Evolutionary conservation across 768 basidiomycete genomes (phyloP).

Genomic region (Suillus ampliporus): DNA sequence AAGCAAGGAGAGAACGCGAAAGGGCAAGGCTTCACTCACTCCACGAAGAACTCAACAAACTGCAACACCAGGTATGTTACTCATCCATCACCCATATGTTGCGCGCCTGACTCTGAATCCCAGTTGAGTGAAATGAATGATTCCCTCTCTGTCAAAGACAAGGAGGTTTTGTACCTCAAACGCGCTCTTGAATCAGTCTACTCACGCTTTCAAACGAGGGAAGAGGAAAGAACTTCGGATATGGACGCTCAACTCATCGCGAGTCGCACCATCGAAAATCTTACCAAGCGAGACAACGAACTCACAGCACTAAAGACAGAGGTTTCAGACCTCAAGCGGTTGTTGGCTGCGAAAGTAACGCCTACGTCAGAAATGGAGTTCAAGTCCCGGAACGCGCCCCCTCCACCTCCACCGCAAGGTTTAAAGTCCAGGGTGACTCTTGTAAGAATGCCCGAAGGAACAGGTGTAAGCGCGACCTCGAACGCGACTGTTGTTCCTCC

Average conservation of each 20-base stretch:
- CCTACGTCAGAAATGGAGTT: constrained; percentile 70
- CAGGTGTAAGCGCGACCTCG: background rate
- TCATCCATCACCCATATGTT: background rate
- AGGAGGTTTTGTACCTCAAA: constrained; percentile 78
- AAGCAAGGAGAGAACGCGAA: constrained; percentile 77
- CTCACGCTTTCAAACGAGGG: constrained; percentile 69
- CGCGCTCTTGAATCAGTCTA: constrained; percentile 89
- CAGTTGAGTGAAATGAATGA: constrained; percentile 63
- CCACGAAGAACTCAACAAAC: constrained; percentile 73
- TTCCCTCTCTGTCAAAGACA: constrained; percentile 58
- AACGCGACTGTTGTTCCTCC: constrained; percentile 13
- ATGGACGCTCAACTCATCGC: constrained; percentile 75
- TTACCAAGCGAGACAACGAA: constrained; percentile 72
- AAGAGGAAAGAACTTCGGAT: constrained; percentile 51
- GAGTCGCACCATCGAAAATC: constrained; percentile 68
- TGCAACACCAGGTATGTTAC: constrained; percentile 66
- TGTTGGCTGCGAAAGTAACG: constrained; percentile 55
- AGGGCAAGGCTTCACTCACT: constrained; percentile 72
- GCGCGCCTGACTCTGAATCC: background rate
- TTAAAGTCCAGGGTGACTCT: constrained; percentile 10
- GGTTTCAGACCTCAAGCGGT: constrained; percentile 54
- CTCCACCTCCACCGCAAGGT: constrained; percentile 56
- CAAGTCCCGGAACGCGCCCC: constrained; percentile 69
- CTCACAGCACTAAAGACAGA: constrained; percentile 57
- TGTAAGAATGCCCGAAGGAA: background rate